phyloP scores from a whole-genome alignment of 129 eudicot genomes.

The Tanacetum coccineum region DNA sequence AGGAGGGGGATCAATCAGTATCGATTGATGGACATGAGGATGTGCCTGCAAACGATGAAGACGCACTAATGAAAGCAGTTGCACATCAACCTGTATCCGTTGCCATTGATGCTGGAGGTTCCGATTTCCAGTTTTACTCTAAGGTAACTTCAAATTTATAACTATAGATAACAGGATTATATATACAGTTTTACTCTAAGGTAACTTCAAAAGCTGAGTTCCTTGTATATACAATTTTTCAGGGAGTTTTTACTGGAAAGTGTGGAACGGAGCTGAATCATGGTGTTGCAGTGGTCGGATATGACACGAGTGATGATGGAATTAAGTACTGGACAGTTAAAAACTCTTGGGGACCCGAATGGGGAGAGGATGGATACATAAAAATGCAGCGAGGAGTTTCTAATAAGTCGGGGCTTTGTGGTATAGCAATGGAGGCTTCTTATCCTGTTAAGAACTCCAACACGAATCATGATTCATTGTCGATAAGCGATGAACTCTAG shows the following conservation, averaged over 20 bases:
- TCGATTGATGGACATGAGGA: constrained; percentile 40
- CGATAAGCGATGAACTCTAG: constrained; percentile 27
- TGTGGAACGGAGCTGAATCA: constrained; percentile 70
- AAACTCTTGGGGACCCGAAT: constrained; percentile 79
- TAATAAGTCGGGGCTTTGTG: constrained; percentile 58
- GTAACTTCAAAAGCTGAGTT: constrained; percentile 20
- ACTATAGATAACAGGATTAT: too few species aligned
- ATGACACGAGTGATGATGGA: constrained; percentile 51
- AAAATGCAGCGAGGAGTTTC: constrained; percentile 54
- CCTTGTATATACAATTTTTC: background rate
- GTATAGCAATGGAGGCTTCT: constrained; percentile 79
- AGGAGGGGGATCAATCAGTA: constrained; percentile 19
- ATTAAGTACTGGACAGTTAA: constrained; percentile 73
- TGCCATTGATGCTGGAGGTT: constrained; percentile 50
- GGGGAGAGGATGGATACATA: constrained; percentile 85
- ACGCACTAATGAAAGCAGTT: constrained; percentile 52
- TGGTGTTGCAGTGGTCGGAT: constrained; percentile 73
- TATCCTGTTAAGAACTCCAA: constrained; percentile 73
- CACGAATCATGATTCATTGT: constrained; percentile 26
- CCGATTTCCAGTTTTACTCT: constrained; percentile 54
- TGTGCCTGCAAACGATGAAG: constrained; percentile 43
- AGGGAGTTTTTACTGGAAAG: constrained; percentile 60
- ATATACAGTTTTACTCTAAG: constrained; percentile 53
- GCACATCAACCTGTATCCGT: constrained; percentile 58
- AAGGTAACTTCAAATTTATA: constrained; percentile 33